These are phyloP conservation scores for Lepidium campestre DNA, from an alignment of 441 rosid species.

Conservation along the genomic window DNA sequence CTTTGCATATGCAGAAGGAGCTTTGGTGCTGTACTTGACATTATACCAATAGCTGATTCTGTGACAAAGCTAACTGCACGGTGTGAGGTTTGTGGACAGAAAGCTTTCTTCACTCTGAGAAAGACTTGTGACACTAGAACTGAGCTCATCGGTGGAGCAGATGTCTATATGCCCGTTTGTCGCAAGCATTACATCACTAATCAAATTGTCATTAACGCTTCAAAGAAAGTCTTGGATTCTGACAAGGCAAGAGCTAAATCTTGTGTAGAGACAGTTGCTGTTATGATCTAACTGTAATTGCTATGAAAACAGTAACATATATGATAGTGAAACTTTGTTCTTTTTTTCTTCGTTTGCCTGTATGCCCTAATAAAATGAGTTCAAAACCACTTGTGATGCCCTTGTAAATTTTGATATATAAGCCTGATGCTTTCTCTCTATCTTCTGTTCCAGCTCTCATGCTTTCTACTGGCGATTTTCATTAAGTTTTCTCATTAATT, in stretches of 20 bases:
- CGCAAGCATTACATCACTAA: constrained; percentile 65
- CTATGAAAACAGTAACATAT: background rate
- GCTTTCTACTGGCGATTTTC: background rate
- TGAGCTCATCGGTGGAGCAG: constrained; percentile 77
- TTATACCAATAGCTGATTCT: constrained; percentile 78
- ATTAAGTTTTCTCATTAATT: constrained; percentile 33
- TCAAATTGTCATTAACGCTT: constrained; percentile 36
- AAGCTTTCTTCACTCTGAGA: constrained; percentile 72
- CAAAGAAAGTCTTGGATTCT: constrained; percentile 30
- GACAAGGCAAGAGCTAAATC: constrained; percentile 24
- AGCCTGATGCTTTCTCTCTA: background rate
- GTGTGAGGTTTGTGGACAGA: constrained; percentile 72
- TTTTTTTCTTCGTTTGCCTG: background rate
- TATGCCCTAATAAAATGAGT: no score
- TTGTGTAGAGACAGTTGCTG: constrained; percentile 24
- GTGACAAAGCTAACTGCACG: constrained; percentile 74
- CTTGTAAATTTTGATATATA: background rate
- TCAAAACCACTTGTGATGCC: background rate
- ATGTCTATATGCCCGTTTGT: constrained; percentile 86
- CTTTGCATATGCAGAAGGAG: constrained; percentile 44
- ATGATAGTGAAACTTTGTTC: background rate
- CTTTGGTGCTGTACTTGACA: constrained; percentile 73
- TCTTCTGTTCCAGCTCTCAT: background rate
- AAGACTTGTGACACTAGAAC: constrained; percentile 58
- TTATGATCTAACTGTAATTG: background rate